Conservation (phyloP, 805 yeast species). For the Ogataea trehaloabstinens region DNA sequence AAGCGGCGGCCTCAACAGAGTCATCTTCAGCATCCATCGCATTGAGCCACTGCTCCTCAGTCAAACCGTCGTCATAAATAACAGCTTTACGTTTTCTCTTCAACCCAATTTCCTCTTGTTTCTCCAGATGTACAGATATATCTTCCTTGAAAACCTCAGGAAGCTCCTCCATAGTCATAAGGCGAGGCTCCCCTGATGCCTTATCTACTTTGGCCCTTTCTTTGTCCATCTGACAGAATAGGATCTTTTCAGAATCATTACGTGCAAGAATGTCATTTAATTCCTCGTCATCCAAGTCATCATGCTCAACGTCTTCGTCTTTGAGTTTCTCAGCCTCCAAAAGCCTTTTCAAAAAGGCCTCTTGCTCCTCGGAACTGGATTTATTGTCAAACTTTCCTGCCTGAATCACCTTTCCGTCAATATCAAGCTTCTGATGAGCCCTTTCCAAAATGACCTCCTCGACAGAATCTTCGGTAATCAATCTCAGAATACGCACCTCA, state of each 20-base stretch:
- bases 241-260: conserved; percentile 54
- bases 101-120: conserved; percentile 45
- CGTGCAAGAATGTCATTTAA: conserved; percentile 71
- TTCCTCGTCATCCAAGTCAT: conserved; percentile 65
- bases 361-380: conserved; percentile 85
- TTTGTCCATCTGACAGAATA: conserved; percentile 59
- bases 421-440: conserved; percentile 79
- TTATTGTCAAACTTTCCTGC: conserved; percentile 90
- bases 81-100: conserved; percentile 64
- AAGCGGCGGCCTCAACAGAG: conserved; percentile 57
- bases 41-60: conserved; percentile 77
- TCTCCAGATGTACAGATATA: conserved; percentile 42
- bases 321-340: conserved; percentile 67
- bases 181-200: conserved; percentile 39
- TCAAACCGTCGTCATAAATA: conserved; percentile 62
- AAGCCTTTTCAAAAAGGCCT: conserved; percentile 67
- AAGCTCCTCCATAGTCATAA: conserved; percentile 67
- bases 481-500: conserved; percentile 77
- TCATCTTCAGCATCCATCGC: conserved; percentile 75
- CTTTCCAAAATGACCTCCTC: conserved; percentile 81
- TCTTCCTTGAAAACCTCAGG: conserved; percentile 78
- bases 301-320: conserved; percentile 36
- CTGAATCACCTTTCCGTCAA: conserved; percentile 86
- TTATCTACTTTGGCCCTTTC: conserved; percentile 45
- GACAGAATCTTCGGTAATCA: conserved; percentile 78